Evolutionary conservation across 2,329 filamentous ascomycete genomes (phyloP).

Genomic region (Curvularia spicifera): DNA sequence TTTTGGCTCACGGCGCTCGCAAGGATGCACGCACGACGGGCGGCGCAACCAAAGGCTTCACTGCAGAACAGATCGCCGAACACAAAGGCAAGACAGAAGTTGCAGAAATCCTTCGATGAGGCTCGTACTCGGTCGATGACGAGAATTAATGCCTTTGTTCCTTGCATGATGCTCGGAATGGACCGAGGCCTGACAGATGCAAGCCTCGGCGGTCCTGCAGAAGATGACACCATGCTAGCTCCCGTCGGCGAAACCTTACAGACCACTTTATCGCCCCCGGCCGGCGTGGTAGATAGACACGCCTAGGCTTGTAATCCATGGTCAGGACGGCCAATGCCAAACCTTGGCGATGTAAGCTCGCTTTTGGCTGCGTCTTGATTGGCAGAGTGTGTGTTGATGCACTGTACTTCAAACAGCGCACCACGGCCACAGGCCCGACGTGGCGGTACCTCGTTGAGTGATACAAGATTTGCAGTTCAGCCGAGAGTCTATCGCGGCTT

Average conservation of each 20-base stretch:
- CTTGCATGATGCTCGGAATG: not conserved
- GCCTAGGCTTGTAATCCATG: not conserved
- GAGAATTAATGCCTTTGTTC: not conserved
- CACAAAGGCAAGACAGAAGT: slow-evolving; percentile 10
- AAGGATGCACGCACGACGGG: slow-evolving; percentile 11
- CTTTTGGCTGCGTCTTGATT: not conserved
- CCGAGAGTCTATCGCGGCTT: not conserved
- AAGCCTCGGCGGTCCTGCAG: not conserved
- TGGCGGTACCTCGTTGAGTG: not conserved
- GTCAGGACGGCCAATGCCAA: not conserved
- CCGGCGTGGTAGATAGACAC: not conserved
- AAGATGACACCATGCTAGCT: not conserved
- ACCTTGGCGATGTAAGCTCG: not conserved
- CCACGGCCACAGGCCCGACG: not conserved
- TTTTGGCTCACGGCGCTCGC: slow-evolving; percentile 19
- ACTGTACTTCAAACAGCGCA: not conserved
- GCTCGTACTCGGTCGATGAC: not conserved
- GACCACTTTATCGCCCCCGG: not conserved
- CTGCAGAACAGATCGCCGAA: slow-evolving; percentile 23
- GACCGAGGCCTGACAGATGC: not conserved
- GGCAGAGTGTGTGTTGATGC: not conserved
- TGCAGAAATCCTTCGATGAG: not conserved
- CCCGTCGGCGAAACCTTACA: not conserved
- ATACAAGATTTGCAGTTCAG: not conserved
- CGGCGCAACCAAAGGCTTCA: slow-evolving; percentile 17